phyloP scores from a whole-genome alignment of 2,329 filamentous ascomycete genomes.

The Curvularia lunata region DNA sequence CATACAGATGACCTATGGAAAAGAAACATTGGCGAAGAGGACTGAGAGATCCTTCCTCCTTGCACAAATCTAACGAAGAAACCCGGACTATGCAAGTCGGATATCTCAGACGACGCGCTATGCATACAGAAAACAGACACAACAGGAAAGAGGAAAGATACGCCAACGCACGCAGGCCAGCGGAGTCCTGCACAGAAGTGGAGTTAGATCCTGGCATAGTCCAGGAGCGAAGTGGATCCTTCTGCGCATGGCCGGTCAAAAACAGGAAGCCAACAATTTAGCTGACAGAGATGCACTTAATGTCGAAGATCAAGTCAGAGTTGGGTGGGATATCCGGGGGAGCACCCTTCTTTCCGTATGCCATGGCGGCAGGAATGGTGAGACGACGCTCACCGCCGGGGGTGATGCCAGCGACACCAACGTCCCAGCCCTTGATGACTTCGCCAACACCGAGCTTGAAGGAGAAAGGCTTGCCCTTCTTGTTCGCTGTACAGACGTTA shows the following conservation, averaged over 20 bases:
- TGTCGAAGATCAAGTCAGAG: slow-evolving; percentile 89
- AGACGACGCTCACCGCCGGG: slow-evolving; percentile 93
- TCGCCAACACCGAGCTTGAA: slow-evolving; percentile 95
- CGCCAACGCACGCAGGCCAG: slow-evolving; percentile 27
- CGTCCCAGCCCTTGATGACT: slow-evolving; percentile 99
- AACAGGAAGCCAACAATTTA: slow-evolving; percentile 33
- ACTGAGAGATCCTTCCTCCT: slow-evolving; percentile 52
- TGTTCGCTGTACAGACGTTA: slow-evolving; percentile 75
- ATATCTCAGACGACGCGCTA: slow-evolving; percentile 49
- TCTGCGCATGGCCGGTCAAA: slow-evolving; percentile 20
- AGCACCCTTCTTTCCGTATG: slow-evolving; percentile 80
- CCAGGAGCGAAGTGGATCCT: slow-evolving; percentile 35
- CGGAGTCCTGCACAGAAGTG: slow-evolving; percentile 39
- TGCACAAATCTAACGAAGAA: slow-evolving; percentile 41
- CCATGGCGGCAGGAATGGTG: slow-evolving; percentile 83
- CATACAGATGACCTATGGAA: slow-evolving; percentile 18
- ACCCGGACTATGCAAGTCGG: slow-evolving; percentile 50
- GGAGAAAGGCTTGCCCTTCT: slow-evolving; percentile 96
- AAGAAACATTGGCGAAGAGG: slow-evolving; percentile 23
- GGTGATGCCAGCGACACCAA: slow-evolving; percentile 90
- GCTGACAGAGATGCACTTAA: slow-evolving; percentile 59
- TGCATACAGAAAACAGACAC: slow-evolving; percentile 37
- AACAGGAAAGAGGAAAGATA: slow-evolving; percentile 27
- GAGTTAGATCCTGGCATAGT: slow-evolving; percentile 31
- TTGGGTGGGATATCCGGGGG: slow-evolving; percentile 88